Base-by-base conservation (phyloP, 805 yeast species). In the Myxozyma neotropica region DNA sequence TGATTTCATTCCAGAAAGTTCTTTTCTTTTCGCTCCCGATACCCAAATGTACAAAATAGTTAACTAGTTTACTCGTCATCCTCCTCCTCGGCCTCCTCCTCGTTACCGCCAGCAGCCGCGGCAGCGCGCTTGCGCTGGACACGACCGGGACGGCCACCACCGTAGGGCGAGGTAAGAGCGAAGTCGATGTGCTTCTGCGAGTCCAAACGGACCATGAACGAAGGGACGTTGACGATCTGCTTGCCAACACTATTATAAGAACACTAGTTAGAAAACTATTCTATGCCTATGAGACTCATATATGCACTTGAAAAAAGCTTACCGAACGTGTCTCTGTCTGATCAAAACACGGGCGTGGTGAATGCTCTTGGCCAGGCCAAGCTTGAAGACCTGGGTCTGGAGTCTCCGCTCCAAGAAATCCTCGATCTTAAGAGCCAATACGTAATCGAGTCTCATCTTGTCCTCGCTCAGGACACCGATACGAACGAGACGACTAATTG, bases 101-200 rank as follows among this genome's bases (percentile, higher is more conserved):
- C 93, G 67, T 77, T 90, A 73, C 80, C 93, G 69, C 80, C 92
- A 68, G 78, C 87, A 69, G 76, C 81, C 71, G 78, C 82, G 79
- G 83, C 81, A 73, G 78, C 81, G 72, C 81, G 78, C 86, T 88
- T 85, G 81, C 84, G 89, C 88, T 94, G 95, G 77, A 90, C 96
- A 87, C 99, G 94, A 80, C 99, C 99, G 73, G 99, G 95, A 85
- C 99, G 93, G 74, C 97, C 99, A 83, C 99, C 99, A 81, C 99
- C 99, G 92, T 89, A 93, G 81, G 99, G 99, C 72, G 99, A 94
- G 80, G 89, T 90, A 79, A 94, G 88, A 75, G 99, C 96, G 76
- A 93, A 94, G 87, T 94, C 98, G 82, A 94, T 90, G 91, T 94
- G 98, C 89, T 94, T 94, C 84, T 94, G 99, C 72, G 99, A 92